Conservation (phyloP, 164 flowering plant species). For the Houttuynia cordata region DNA sequence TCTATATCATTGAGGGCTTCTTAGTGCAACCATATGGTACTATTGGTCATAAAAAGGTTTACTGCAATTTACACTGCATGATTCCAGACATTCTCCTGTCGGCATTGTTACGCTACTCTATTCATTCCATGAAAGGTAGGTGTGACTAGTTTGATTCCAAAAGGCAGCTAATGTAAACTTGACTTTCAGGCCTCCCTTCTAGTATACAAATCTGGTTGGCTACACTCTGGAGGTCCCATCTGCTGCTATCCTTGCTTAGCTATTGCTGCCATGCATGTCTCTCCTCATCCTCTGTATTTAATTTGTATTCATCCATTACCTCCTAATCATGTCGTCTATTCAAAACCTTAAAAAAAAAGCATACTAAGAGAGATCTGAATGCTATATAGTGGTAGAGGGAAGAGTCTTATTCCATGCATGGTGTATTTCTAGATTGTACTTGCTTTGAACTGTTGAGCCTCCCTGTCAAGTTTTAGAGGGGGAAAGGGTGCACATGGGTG, state of each 20-base stretch:
- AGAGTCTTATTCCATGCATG: too few species aligned
- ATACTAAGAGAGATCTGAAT: too few species aligned
- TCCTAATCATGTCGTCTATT: too few species aligned
- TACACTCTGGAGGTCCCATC: not conserved
- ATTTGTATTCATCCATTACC: too few species aligned
- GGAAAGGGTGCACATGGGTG: not conserved
- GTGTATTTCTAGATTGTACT: too few species aligned
- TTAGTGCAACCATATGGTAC: not conserved
- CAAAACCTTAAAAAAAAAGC: too few species aligned
- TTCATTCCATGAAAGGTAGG: not conserved
- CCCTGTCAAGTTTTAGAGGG: not conserved
- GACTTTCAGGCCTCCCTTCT: not conserved
- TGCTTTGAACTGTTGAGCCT: too few species aligned
- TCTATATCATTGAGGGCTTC: not conserved
- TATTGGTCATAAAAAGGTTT: not conserved
- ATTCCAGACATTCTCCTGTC: not conserved
- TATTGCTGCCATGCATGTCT: not conserved
- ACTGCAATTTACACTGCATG: not conserved
- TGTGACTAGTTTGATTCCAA: not conserved
- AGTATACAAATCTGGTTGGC: not conserved
- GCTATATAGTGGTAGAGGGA: too few species aligned
- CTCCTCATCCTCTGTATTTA: not conserved
- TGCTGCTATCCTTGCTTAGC: not conserved
- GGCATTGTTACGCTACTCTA: not conserved
- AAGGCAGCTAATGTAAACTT: not conserved